Evolutionary conservation across 2,329 filamentous ascomycete species (phyloP).

Genomic region (Penicillium thymicola): DNA sequence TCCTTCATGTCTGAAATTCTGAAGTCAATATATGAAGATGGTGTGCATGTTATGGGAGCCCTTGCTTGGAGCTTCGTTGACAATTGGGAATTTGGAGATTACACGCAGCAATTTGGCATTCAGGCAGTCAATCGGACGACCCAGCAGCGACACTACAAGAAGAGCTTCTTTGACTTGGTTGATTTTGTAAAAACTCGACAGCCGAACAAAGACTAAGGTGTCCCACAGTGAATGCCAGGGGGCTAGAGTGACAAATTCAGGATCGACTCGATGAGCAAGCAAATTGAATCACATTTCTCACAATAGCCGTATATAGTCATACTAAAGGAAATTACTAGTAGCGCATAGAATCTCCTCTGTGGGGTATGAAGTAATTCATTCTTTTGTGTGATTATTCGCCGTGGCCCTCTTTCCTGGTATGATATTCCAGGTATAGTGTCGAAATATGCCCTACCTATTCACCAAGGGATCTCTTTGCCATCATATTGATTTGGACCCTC

Average conservation of each 20-base stretch:
- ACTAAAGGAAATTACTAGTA: neutral
- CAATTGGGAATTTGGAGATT: slow-evolving; percentile 57
- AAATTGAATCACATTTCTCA: neutral
- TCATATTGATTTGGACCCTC: slow-evolving; percentile 38
- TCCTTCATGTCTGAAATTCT: slow-evolving; percentile 54
- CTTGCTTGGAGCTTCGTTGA: slow-evolving; percentile 54
- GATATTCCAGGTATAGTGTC: neutral
- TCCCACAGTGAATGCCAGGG: neutral
- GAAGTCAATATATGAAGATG: slow-evolving; percentile 56
- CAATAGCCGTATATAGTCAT: too few species aligned
- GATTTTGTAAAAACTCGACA: slow-evolving; percentile 45
- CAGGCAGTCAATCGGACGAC: slow-evolving; percentile 56
- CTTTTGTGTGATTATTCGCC: neutral
- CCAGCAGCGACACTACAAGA: slow-evolving; percentile 52
- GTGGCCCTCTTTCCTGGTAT: neutral
- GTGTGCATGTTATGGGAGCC: slow-evolving; percentile 53
- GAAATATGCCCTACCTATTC: neutral
- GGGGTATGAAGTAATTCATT: neutral
- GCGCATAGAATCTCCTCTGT: too few species aligned
- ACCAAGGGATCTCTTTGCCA: slow-evolving; percentile 37
- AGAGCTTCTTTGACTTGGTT: slow-evolving; percentile 58
- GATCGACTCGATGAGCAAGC: neutral
- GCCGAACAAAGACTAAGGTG: neutral
- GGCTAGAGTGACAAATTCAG: neutral
- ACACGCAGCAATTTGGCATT: slow-evolving; percentile 52